Base-by-base conservation (phyloP, 768 basidiomycete species). In the Mrakia blollopis region DNA sequence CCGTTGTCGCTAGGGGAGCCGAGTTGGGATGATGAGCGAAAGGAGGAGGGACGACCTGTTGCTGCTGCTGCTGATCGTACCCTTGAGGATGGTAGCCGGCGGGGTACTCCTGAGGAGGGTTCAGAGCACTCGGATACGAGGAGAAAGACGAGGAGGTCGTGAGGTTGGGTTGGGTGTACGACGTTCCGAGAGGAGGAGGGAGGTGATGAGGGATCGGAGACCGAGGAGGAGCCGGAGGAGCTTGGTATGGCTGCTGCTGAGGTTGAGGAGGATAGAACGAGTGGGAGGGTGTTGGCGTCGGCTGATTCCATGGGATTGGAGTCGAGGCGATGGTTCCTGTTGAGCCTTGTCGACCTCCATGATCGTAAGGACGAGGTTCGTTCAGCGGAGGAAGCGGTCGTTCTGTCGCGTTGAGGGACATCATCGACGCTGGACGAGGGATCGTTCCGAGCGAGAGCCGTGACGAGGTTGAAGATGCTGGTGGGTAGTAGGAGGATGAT, bases 341-440 rank as follows among this genome's bases (percentile, higher is more conserved):
- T 13, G 71, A 72, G 18, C 65, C 73, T 39, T 65, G 62, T 9
- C 73, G 62, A 23, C 23, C 11, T 7, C 41, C 62, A 11, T 74
- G 73, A 14, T 44, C 62, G 50, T 57, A 44, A 10, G 47, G 50
- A 10, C 68, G 54, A 23, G 60, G 35, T 4, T 62, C 67, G 35
- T 25, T 50, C n/a, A 65, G 10, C 14, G 41, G n/a, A 21, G 60
- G 65, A 8, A 67, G 54, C 2, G 68, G 52, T 16, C 44, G 47
- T 25, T 39, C 32, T 16, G 68, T 30, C 30, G 74, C 32, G 63
- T 25, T 25, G 39, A 69, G 69, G 13, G 75, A 71, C 65, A 69
- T 69, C 65, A 69, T 70, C 37, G 75, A 69, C 28, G 57, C 68
- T 4, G 75, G 73, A 14, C 73, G 62, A 74, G 67, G 65, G 2